Evolutionary conservation across 208 protist genomes (phyloP), one percentile per base, ranked within the genome.

Genomic region (Wallacemonas sp.): DNA sequence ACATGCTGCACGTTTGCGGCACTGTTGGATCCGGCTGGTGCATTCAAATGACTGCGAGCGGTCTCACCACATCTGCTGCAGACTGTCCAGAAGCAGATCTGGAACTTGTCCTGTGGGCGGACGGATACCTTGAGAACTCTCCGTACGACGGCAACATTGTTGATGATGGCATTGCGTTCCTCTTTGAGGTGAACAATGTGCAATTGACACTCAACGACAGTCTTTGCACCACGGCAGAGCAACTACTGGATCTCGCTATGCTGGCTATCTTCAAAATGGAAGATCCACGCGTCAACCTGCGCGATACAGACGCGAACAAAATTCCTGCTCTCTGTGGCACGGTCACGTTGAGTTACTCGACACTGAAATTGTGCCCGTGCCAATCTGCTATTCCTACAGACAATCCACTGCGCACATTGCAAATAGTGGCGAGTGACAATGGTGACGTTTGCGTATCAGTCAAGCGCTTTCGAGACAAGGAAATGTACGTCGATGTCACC

Each of bases 221-320:
- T 21, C 49, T 90, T 2, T 65, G 68, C 6, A 47, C 38, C n/a
- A 72, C 58, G 15, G 33, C 73, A 5, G 84, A 90, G 60, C 30
- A 60, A 26, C 24, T 86, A 8, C 80, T 83, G 38, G 84, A 90
- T 61, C 38, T 76, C 2, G 30, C 74, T 4, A 77, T 79, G 51
- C 41, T 83, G 26, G 17, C 82, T 1, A 45, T 90, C 44, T 84
- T 77, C 39, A 28, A 45, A 0, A 41, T 70, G 11, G 84, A 87
- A 36, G 84, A 87, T 63, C 42, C 68, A 11, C 80, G 79, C 39
- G 80, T 90, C 12, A 74, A 87, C 55, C 69, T 90, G 12, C 72
- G 72, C n/a, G 51, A 85, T 41, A 62, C 55, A 8, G 56, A 64
- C 30, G 41, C 30, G 19, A 69, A 64, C 30, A 75, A 65, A 0